Evolutionary conservation across 352 stramenopile genomes (phyloP), one percentile per base, ranked within the genome.

Genomic region (Phytophthora cajani): DNA sequence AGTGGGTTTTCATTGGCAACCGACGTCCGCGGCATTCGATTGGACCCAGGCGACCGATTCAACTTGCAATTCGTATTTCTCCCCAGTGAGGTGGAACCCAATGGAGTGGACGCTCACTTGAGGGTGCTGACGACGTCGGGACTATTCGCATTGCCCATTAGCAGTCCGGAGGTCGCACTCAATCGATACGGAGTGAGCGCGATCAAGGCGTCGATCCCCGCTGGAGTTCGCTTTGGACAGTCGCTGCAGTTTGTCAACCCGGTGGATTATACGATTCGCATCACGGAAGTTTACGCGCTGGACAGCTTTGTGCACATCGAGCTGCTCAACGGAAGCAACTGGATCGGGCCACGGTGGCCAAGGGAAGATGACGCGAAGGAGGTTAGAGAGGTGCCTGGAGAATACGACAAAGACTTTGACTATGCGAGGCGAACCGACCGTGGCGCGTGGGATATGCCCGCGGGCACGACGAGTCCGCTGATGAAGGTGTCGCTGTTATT

Each of bases 121-220:
- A 70, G 81, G 16, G 49, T 92, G 5, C 58, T 73, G 8, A 89
- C 84, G 16, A 83, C 84, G 3, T 77, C 74, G 1, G 84, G 84
- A 2, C 52, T 80, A 32, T 88, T 92, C 53, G 57, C 74, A 16
- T 40, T 90, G 55, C 60, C 77, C 1, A 77, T 87, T 56, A 58
- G 62, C 17, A 69, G 77, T 59, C 36, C 59, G 9, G 42, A 79
- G 27, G 69, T 82, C 21, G 57, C 52, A 30, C 30, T 66, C 0
- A 86, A 84, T 66, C 42, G 59, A 5, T 75, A 79, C 58, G 76
- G 72, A 9, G 54, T 87, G 8, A 46, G 27, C 2, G 65, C 65
- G 1, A 59, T 88, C 36, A 62, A 59, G 16, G 58, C 72, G 1
- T 77, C 79, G 3, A 33, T 88, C n/a, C 79, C 82, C 9, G 21